Conservation (phyloP, 352 stramenopile genomes). For the Globisporangium polare region DNA sequence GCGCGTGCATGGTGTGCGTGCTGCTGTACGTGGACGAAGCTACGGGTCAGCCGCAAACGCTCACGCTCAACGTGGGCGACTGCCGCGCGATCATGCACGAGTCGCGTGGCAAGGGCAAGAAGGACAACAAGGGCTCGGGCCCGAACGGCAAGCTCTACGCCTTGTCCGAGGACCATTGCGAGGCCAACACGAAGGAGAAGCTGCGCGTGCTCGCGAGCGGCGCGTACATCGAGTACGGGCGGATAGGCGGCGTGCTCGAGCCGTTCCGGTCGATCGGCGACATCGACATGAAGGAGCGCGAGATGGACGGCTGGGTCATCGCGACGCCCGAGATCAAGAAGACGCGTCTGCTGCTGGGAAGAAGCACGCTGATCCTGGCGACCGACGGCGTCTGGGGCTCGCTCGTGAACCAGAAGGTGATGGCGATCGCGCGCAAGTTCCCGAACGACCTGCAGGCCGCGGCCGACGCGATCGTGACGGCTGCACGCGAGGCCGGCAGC, state of each 20-base stretch:
- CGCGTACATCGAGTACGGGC: slow-evolving; percentile 61
- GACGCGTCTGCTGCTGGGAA: slow-evolving; percentile 36
- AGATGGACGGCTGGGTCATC: slow-evolving; percentile 76
- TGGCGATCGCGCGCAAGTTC: slow-evolving; percentile 32
- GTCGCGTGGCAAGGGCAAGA: slow-evolving; percentile 17
- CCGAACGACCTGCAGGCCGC: slow-evolving; percentile 32
- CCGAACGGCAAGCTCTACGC: slow-evolving; percentile 21
- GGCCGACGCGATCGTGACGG: slow-evolving; percentile 47
- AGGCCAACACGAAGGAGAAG: slow-evolving; percentile 50
- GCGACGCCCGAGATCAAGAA: slow-evolving; percentile 59
- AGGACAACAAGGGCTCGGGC: slow-evolving; percentile 7
- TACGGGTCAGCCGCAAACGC: slow-evolving; percentile 31
- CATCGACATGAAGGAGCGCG: slow-evolving; percentile 71
- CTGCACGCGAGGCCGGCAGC: slow-evolving; percentile 48
- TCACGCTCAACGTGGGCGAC: slow-evolving; percentile 75
- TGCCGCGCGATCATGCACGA: slow-evolving; percentile 61
- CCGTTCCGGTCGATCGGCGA: slow-evolving; percentile 85
- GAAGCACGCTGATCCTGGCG: slow-evolving; percentile 54
- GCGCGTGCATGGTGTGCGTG: slow-evolving; percentile 59
- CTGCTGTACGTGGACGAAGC: slow-evolving; percentile 42
- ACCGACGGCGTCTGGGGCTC: slow-evolving; percentile 77
- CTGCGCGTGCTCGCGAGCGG: slow-evolving; percentile 56
- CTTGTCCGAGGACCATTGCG: slow-evolving; percentile 73
- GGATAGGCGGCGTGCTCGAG: slow-evolving; percentile 73
- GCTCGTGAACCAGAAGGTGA: slow-evolving; percentile 54